phyloP scores from a whole-genome alignment of 2,329 filamentous ascomycete genomes.

The Beauveria rudraprayagi region DNA sequence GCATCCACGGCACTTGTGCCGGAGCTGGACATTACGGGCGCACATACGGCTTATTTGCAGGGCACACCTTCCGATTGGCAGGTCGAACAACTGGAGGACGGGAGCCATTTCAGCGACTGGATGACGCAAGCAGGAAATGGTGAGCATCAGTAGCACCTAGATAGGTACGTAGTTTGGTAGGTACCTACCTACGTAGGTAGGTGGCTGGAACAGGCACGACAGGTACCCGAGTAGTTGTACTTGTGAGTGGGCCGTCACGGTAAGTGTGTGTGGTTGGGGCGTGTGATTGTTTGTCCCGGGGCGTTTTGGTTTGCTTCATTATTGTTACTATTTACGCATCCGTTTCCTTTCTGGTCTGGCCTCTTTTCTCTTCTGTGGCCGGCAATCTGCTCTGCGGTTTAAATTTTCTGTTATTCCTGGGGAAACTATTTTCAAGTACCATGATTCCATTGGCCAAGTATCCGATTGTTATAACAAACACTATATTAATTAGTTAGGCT shows the following conservation, averaged over 20 bases:
- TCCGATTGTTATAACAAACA: too few species aligned
- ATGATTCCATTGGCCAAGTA: not conserved
- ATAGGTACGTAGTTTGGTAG: too few species aligned
- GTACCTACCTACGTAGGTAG: too few species aligned
- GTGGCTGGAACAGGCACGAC: not conserved
- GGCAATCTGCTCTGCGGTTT: not conserved
- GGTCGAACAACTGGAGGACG: slow-evolving; percentile 25
- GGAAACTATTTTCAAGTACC: not conserved
- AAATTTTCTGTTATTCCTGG: too few species aligned
- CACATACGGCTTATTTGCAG: slow-evolving; percentile 24
- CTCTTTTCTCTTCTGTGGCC: not conserved
- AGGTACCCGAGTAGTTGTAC: too few species aligned
- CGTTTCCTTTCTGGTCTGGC: not conserved
- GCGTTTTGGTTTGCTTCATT: not conserved
- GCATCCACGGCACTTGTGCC: slow-evolving; percentile 9
- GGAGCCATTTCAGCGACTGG: slow-evolving; percentile 25
- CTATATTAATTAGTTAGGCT: too few species aligned
- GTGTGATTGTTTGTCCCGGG: slow-evolving; percentile 1
- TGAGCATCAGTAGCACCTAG: slow-evolving; percentile 9
- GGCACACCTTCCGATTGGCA: slow-evolving; percentile 28
- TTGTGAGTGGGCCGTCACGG: not conserved
- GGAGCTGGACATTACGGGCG: slow-evolving; percentile 11
- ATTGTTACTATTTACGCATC: not conserved
- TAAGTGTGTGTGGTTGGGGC: not conserved
- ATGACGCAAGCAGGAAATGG: slow-evolving; percentile 22